A percentile compares a stretch with the other conserved stretches of the same genome.
Evolutionary conservation across 2,329 filamentous ascomycete genomes (phyloP).

Genomic region (Phialophora verrucosa): DNA sequence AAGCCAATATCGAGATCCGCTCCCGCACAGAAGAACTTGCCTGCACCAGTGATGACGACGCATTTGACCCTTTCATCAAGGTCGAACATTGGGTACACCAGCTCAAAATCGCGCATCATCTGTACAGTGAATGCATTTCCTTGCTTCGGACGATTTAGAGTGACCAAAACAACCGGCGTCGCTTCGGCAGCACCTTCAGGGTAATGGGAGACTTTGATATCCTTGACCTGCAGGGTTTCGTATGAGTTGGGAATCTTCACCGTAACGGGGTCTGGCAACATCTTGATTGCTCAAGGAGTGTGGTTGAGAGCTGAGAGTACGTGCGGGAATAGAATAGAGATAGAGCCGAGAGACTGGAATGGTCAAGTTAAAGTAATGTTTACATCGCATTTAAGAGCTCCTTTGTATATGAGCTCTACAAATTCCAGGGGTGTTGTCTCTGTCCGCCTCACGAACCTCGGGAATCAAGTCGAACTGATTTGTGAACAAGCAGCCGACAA

Average conservation of each 20-base stretch:
- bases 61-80: slow-evolving; percentile 61
- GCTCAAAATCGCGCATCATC: slow-evolving; percentile 56
- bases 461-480: neutral
- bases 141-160: slow-evolving; percentile 62
- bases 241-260: slow-evolving; percentile 43
- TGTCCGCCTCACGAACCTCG: neutral
- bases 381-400: neutral
- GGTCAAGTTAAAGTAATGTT: neutral
- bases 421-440: too few relatives aligned
- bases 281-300: slow-evolving; percentile 5
- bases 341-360: neutral
- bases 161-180: slow-evolving; percentile 55
- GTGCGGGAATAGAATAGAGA: neutral
- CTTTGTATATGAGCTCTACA: neutral
- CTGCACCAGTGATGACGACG: slow-evolving; percentile 61
- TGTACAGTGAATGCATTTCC: slow-evolving; percentile 63
- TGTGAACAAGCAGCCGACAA: slow-evolving; percentile 3
- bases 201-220: slow-evolving; percentile 29
- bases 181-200: slow-evolving; percentile 24
- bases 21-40: slow-evolving; percentile 61
- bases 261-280: slow-evolving; percentile 28
- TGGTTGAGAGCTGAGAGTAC: neutral
- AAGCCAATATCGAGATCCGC: slow-evolving; percentile 63
- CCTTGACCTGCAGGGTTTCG: slow-evolving; percentile 39
- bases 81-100: slow-evolving; percentile 56